Percentiles rank a stretch among this genome's conserved stretches.
phyloP scores from a whole-genome alignment of 371 early-diverging fungal genomes.

The Circinella minor region DNA sequence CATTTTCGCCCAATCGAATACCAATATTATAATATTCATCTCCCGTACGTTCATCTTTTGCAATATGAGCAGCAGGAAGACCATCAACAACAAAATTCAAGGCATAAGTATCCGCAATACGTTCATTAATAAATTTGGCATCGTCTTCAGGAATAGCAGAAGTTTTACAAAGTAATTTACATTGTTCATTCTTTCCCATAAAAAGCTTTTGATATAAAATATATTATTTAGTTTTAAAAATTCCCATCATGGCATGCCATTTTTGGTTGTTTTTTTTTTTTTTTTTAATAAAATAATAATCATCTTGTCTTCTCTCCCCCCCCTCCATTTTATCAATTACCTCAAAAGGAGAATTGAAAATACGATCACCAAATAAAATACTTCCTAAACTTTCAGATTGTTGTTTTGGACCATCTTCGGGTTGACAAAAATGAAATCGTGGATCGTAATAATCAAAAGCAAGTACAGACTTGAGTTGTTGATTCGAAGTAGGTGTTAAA shows the following conservation, averaged over 20 bases:
- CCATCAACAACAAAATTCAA: conserved; percentile 87
- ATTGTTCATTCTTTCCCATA: conserved; percentile 48
- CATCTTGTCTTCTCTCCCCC: conserved; percentile 5
- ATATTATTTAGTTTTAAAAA: no score
- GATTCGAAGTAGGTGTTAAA: conserved; percentile 68
- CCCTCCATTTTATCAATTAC: conserved; percentile 27
- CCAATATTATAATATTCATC: conserved; percentile 77
- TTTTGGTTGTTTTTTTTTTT: background rate
- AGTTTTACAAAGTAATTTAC: conserved; percentile 66
- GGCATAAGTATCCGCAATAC: conserved; percentile 79
- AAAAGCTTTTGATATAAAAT: conserved; percentile 15
- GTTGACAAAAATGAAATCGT: conserved; percentile 85
- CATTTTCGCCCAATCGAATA: conserved; percentile 62
- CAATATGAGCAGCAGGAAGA: conserved; percentile 77
- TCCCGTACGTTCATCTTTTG: conserved; percentile 32
- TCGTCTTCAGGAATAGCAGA: conserved; percentile 64
- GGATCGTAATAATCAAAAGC: conserved; percentile 86
- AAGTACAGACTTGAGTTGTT: conserved; percentile 70
- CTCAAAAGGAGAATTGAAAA: conserved; percentile 81
- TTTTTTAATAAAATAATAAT: background rate
- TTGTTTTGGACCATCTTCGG: conserved; percentile 62
- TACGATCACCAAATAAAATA: conserved; percentile 93
- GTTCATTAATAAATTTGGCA: conserved; percentile 81
- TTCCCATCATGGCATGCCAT: no score
- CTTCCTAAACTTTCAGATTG: conserved; percentile 84